Evolutionary conservation across 352 stramenopile genomes (phyloP).

Genomic region (Phytophthora capsici): DNA sequence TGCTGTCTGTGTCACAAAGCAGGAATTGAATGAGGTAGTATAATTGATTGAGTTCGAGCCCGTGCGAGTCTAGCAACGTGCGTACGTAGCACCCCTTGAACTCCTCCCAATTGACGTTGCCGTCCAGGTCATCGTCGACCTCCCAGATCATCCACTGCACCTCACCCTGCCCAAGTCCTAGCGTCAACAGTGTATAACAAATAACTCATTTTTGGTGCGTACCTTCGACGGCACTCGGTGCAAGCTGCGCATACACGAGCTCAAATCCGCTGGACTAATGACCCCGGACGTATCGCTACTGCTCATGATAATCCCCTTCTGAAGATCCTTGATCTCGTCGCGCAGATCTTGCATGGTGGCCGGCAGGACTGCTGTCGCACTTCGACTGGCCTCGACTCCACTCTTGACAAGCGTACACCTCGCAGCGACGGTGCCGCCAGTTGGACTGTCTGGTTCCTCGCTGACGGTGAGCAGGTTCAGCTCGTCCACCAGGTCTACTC

Average conservation of each 20-base stretch:
- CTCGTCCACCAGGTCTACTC: conserved; percentile 31
- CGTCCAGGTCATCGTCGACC: conserved; percentile 96
- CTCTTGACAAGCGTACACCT: conserved; percentile 1
- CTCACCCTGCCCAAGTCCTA: conserved; percentile 62
- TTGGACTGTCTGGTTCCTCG: conserved; percentile 26
- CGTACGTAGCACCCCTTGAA: conserved; percentile 93
- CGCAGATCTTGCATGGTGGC: conserved; percentile 31
- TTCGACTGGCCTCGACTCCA: conserved; percentile 2
- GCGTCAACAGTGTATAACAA: background rate
- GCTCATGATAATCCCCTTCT: conserved; percentile 46
- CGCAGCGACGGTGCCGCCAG: background rate
- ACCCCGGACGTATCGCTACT: conserved; percentile 42
- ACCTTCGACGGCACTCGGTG: conserved; percentile 46
- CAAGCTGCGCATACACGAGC: conserved; percentile 50
- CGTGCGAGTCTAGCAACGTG: conserved; percentile 90
- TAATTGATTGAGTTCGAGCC: conserved; percentile 93
- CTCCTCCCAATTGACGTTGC: conserved; percentile 91
- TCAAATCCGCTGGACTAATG: conserved; percentile 55
- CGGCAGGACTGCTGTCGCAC: conserved; percentile 7
- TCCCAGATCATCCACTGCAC: conserved; percentile 98
- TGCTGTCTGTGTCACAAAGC: conserved; percentile 92
- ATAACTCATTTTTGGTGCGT: background rate
- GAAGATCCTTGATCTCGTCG: conserved; percentile 55
- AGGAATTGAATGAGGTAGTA: conserved; percentile 96
- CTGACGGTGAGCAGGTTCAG: conserved; percentile 36